Evolutionary conservation across 495 filamentous ascomycete genomes (phyloP).

Genomic region (Pyronema omphalodes): DNA sequence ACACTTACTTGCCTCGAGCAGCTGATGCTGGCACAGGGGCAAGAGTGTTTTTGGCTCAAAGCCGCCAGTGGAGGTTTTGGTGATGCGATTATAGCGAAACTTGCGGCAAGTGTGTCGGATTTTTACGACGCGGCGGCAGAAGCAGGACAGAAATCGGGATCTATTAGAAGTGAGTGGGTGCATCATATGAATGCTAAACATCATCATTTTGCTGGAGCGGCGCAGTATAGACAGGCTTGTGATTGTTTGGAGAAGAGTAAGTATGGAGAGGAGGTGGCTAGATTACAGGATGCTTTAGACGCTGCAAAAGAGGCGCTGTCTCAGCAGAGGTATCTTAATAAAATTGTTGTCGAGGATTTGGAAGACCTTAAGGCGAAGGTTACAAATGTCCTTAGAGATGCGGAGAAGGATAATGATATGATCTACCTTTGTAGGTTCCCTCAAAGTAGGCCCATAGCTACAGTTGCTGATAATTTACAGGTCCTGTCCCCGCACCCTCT

Average conservation of each 20-base stretch:
- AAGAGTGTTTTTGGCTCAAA: slow-evolving; percentile 97
- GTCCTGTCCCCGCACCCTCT: slow-evolving; percentile 68
- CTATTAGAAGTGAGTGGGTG: slow-evolving; percentile 88
- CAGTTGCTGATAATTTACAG: slow-evolving; percentile 22
- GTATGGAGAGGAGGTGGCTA: slow-evolving; percentile 89
- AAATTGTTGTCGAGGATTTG: slow-evolving; percentile 62
- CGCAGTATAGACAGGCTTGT: slow-evolving; percentile 82
- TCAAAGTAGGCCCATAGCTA: neutral
- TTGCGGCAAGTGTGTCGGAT: slow-evolving; percentile 84
- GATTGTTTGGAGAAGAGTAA: slow-evolving; percentile 86
- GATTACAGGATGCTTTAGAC: slow-evolving; percentile 58
- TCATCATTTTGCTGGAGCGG: slow-evolving; percentile 91
- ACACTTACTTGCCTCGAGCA: slow-evolving; percentile 70
- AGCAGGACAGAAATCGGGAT: slow-evolving; percentile 67
- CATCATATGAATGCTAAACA: slow-evolving; percentile 96
- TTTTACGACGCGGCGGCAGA: slow-evolving; percentile 74
- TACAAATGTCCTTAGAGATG: slow-evolving; percentile 70
- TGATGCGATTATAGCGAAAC: slow-evolving; percentile 73
- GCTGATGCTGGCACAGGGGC: slow-evolving; percentile 73
- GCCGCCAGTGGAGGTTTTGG: slow-evolving; percentile 88
- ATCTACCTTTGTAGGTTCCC: slow-evolving; percentile 52
- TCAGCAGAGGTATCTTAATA: slow-evolving; percentile 71
- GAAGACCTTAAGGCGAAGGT: slow-evolving; percentile 67
- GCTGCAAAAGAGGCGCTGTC: slow-evolving; percentile 66
- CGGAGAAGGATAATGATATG: slow-evolving; percentile 90